Evolutionary conservation across 2,329 filamentous ascomycete genomes (phyloP).

Genomic region (Ophiostoma ulmi): DNA sequence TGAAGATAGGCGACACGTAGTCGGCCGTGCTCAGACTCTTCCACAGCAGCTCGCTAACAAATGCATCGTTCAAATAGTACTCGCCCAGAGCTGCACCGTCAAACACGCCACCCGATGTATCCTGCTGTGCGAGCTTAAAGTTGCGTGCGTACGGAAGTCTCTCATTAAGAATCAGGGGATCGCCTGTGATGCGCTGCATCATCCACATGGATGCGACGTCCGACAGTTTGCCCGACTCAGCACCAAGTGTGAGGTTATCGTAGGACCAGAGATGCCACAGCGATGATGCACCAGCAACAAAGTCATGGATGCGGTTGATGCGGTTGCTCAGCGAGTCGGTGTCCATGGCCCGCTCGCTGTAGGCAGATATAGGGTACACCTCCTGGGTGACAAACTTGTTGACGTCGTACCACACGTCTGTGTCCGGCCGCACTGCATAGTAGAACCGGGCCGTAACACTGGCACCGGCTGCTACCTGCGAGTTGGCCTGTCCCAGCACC

Average conservation of each 20-base stretch:
- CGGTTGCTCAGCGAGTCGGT: conserved; percentile 18
- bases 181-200: background rate
- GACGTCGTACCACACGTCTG: background rate
- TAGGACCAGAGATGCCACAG: conserved; percentile 18
- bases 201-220: background rate
- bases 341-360: conserved; percentile 16
- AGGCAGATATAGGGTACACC: background rate
- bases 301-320: conserved; percentile 25
- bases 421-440: background rate
- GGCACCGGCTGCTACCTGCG: background rate
- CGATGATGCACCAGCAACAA: conserved; percentile 3
- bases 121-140: background rate
- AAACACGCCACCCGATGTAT: background rate
- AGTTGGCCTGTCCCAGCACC: background rate
- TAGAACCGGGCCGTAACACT: background rate
- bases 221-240: background rate
- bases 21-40: conserved; percentile 3
- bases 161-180: background rate
- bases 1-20: background rate
- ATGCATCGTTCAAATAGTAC: background rate
- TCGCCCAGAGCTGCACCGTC: background rate
- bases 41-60: background rate
- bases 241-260: background rate
- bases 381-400: background rate
- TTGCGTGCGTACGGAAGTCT: background rate